A percentile compares a stretch with the other conserved stretches of the same genome.
Evolutionary conservation across 2,329 filamentous ascomycete species (phyloP).

Genomic region (Apiospora koreana): DNA sequence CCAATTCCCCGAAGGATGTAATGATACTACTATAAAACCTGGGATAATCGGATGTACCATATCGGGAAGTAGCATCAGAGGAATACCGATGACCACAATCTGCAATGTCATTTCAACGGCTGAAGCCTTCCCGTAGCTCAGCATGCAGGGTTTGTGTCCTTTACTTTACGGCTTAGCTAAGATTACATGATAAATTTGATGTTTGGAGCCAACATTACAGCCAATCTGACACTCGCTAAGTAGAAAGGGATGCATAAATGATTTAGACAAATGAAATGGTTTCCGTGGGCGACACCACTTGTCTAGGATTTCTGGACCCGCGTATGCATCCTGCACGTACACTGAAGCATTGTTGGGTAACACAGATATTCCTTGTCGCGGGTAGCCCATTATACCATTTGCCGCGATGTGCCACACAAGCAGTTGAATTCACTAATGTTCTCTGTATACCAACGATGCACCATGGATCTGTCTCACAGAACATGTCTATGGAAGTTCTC

Average conservation of each 20-base stretch:
- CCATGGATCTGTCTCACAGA: too few relatives aligned
- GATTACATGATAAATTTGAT: not conserved
- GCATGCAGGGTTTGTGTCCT: not conserved
- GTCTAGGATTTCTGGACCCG: not conserved
- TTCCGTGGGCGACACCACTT: not conserved
- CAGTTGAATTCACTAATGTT: not conserved
- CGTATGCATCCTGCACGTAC: not conserved
- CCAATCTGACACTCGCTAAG: not conserved
- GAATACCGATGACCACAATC: not conserved
- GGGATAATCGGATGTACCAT: too few relatives aligned
- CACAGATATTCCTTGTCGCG: not conserved
- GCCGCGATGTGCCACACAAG: not conserved
- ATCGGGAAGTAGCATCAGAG: too few relatives aligned
- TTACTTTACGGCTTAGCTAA: not conserved
- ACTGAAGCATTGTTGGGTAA: not conserved
- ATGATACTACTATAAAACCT: too few relatives aligned
- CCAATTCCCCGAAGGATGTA: too few relatives aligned
- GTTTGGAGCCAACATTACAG: not conserved
- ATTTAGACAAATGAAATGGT: not conserved
- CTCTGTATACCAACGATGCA: too few relatives aligned
- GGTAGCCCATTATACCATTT: not conserved
- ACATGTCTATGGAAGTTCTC: too few relatives aligned
- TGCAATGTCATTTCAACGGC: not conserved
- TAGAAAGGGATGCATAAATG: too few relatives aligned
- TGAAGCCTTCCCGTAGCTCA: not conserved